Evolutionary conservation across 2,329 filamentous ascomycete species (phyloP).

Genomic region (Phialemoniopsis sp.): DNA sequence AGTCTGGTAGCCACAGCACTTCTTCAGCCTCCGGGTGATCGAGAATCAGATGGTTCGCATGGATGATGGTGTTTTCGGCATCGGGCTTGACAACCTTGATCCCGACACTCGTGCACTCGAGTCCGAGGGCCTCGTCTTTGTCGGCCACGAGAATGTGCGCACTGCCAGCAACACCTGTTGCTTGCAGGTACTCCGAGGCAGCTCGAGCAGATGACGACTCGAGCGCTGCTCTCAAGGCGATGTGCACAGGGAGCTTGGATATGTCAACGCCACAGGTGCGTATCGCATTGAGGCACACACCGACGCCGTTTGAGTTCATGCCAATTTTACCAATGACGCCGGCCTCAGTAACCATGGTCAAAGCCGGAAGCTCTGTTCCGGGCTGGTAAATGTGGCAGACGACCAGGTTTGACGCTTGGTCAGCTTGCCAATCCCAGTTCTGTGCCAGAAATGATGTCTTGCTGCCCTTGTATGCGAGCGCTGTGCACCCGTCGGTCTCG

Average conservation of each 20-base stretch:
- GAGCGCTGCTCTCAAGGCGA: slow-evolving; percentile 51
- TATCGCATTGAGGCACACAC: slow-evolving; percentile 59
- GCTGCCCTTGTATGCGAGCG: slow-evolving; percentile 36
- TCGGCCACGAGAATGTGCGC: slow-evolving; percentile 9
- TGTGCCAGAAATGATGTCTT: slow-evolving; percentile 37
- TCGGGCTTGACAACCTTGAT: slow-evolving; percentile 1
- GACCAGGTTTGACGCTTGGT: slow-evolving; percentile 43
- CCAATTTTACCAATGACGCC: slow-evolving; percentile 65
- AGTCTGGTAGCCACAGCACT: not conserved
- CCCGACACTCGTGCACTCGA: slow-evolving; percentile 6
- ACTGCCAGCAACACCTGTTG: slow-evolving; percentile 5
- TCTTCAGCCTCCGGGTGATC: not conserved
- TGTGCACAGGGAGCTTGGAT: slow-evolving; percentile 52
- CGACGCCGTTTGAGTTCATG: slow-evolving; percentile 54
- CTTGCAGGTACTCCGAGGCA: too few species aligned
- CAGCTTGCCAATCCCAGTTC: slow-evolving; percentile 66
- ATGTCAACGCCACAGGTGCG: slow-evolving; percentile 49
- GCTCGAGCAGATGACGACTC: slow-evolving; percentile 46
- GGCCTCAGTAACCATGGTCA: slow-evolving; percentile 54
- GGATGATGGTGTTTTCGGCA: not conserved
- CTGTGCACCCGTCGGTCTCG: slow-evolving; percentile 59
- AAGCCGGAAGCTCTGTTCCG: slow-evolving; percentile 31
- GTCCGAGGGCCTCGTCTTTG: not conserved
- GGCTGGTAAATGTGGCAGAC: slow-evolving; percentile 17
- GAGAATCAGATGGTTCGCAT: not conserved